Percentiles rank a stretch among this genome's conserved stretches.
Evolutionary conservation across 2,329 filamentous ascomycete genomes (phyloP).

Genomic region (Graphilbum ipis-grandicollis): DNA sequence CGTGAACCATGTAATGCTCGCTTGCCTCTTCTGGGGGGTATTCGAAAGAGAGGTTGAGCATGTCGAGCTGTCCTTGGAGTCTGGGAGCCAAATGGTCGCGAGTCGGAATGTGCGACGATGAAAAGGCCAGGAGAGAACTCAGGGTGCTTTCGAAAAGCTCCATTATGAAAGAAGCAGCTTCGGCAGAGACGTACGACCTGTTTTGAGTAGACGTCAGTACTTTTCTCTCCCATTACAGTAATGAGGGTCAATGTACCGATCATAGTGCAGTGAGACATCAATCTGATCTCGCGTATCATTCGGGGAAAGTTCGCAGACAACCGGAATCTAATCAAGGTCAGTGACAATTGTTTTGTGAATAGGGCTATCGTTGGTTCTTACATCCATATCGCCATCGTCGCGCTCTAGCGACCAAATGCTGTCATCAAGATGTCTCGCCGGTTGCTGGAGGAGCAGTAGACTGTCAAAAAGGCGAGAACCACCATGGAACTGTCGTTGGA

Average conservation of each 20-base stretch:
- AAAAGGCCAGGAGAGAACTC: constrained; percentile 1
- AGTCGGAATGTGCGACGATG: constrained; percentile 3
- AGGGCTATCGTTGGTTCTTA: constrained; percentile 19
- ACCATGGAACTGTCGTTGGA: constrained; percentile 35
- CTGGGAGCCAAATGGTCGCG: constrained; percentile 1
- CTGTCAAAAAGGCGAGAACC: constrained; percentile 56
- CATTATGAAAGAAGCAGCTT: background rate
- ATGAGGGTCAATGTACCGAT: constrained; percentile 21
- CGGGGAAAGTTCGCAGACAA: constrained; percentile 61
- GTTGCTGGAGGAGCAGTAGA: constrained; percentile 61
- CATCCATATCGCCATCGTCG: constrained; percentile 50
- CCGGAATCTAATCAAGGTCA: constrained; percentile 30
- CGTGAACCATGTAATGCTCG: background rate
- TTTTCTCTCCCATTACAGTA: no score
- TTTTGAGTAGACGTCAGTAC: background rate
- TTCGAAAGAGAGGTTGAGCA: background rate
- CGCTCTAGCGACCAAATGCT: constrained; percentile 36
- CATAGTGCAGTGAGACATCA: constrained; percentile 43
- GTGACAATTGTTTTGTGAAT: no score
- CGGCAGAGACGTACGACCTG: background rate
- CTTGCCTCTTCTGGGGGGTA: background rate
- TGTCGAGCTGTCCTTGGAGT: background rate
- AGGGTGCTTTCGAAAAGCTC: constrained; percentile 7
- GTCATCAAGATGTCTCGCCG: constrained; percentile 35
- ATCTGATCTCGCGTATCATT: constrained; percentile 32